Evolutionary conservation across 441 rosid genomes (phyloP), one percentile per base, ranked within the genome.

Genomic region (Pelargonium cotyledonis): DNA sequence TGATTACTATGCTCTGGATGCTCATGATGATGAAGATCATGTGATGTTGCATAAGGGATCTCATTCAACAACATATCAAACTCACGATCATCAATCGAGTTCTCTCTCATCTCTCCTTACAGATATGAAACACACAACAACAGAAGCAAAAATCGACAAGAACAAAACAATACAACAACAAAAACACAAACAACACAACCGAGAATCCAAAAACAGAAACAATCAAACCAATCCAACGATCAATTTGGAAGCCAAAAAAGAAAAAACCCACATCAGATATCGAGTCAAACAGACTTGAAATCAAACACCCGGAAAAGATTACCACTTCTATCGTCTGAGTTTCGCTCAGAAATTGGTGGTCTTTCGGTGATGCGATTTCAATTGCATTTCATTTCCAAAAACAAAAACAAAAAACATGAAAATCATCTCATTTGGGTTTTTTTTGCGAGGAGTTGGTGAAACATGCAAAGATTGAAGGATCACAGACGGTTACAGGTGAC

Each of bases 31-130:
- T 60, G 70, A 40, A 49, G 68, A 41, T 75, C 12, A 44, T 53
- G 62, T n/a, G 78, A 75, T 70, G 78, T 71, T 41, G 72, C 78
- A 68, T 43, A 62, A 63, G 78, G 78, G 78, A 75, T 75, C 75
- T 71, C 78, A 63, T 71, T 65, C 60, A 75, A 68, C 72, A 75
- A 67, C 75, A 71, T 63, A 63, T 75, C 78, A 67, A 75, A 64
- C 69, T 75, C 78, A 5, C 67, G 69, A 57, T 75, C 78, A 16
- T 46, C 75, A 68, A 70, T 64, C 78, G 68, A 67, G 46, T 64
- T 71, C 49, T 15, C 60, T 63, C 43, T 63, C 26, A 53, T 43
- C 65, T 73, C 64, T 60, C 55, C 69, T 19, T 65, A 58, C 31
- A 57, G 35, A 41, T 21, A 47, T 10, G 15, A 19, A 47, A 19